These are phyloP conservation scores for Beauveria asiatica DNA, from an alignment of 2,329 filamentous ascomycete species.

Conservation along the genomic window DNA sequence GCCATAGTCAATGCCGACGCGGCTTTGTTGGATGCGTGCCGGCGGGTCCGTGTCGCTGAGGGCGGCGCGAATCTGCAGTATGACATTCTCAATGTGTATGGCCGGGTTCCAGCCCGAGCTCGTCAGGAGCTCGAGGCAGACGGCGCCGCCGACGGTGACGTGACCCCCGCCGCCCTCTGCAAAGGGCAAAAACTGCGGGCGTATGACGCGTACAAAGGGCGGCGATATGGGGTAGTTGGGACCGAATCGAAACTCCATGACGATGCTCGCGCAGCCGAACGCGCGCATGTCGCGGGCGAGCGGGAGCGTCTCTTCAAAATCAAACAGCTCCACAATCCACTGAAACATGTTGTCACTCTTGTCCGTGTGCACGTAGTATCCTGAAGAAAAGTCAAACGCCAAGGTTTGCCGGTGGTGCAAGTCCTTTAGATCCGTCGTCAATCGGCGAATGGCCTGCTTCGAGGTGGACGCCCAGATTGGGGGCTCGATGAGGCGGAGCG, in stretches of 20 bases:
- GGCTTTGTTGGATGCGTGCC: conserved; percentile 50
- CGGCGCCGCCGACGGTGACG: conserved; percentile 73
- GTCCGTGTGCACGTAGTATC: conserved; percentile 71
- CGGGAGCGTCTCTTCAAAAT: conserved; percentile 61
- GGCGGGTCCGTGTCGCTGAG: conserved; percentile 64
- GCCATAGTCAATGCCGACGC: conserved; percentile 44
- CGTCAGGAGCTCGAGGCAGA: conserved; percentile 78
- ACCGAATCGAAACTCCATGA: conserved; percentile 76
- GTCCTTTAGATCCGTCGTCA: conserved; percentile 46
- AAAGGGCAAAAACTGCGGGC: conserved; percentile 70
- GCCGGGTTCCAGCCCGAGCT: conserved; percentile 73
- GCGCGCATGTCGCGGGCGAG: conserved; percentile 67
- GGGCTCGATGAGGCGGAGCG: conserved; percentile 21
- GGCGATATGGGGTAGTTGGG: conserved; percentile 67
- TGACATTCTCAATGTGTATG: conserved; percentile 65
- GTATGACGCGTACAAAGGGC: conserved; percentile 76
- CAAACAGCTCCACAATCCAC: conserved; percentile 86
- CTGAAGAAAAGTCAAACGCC: conserved; percentile 56
- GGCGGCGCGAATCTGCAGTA: conserved; percentile 73
- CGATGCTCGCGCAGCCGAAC: conserved; percentile 54
- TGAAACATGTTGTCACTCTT: conserved; percentile 71
- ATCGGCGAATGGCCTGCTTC: conserved; percentile 55
- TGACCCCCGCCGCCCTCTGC: conserved; percentile 70
- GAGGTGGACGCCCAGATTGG: conserved; percentile 55
- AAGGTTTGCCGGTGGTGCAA: conserved; percentile 56